A percentile compares a stretch with the other conserved stretches of the same genome.
Evolutionary conservation across 805 yeast species (phyloP).

Genomic region (Candida ulmi): DNA sequence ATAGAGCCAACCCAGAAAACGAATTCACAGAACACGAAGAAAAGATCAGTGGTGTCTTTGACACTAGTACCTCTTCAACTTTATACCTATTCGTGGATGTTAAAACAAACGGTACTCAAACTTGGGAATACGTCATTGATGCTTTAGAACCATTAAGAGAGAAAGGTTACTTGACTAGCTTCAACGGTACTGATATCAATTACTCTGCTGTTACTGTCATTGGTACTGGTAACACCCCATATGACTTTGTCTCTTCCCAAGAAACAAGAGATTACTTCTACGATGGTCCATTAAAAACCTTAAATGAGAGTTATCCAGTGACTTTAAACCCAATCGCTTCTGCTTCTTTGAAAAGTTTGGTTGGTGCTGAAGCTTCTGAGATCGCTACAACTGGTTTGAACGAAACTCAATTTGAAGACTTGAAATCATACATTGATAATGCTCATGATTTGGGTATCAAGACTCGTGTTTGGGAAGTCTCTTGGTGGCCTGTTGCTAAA

Average conservation of each 20-base stretch:
- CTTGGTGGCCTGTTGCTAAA: constrained; percentile 57
- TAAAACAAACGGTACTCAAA: constrained; percentile 43
- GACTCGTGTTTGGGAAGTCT: constrained; percentile 71
- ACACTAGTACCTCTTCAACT: constrained; percentile 41
- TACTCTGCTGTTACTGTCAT: constrained; percentile 59
- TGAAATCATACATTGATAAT: constrained; percentile 24
- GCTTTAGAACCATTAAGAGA: constrained; percentile 48
- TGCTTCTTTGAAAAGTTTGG: constrained; percentile 33
- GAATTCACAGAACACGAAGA: constrained; percentile 8
- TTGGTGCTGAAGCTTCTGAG: constrained; percentile 7
- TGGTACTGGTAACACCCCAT: constrained; percentile 67
- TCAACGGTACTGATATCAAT: constrained; percentile 27
- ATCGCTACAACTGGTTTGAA: constrained; percentile 27
- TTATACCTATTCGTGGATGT: constrained; percentile 62
- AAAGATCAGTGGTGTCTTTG: constrained; percentile 36
- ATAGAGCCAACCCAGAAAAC: constrained; percentile 36
- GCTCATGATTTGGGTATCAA: constrained; percentile 49
- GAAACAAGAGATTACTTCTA: constrained; percentile 36
- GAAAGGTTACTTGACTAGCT: constrained; percentile 45
- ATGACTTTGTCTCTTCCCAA: constrained; percentile 25
- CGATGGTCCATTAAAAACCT: constrained; percentile 43
- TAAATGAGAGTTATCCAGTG: constrained; percentile 20
- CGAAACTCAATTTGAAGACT: constrained; percentile 26
- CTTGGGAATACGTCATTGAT: constrained; percentile 43
- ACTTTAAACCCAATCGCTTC: constrained; percentile 36